These are phyloP conservation scores for Stygiomarasmius scandens DNA, from an alignment of 1,284 basidiomycete genomes.

Conservation along the genomic window DNA sequence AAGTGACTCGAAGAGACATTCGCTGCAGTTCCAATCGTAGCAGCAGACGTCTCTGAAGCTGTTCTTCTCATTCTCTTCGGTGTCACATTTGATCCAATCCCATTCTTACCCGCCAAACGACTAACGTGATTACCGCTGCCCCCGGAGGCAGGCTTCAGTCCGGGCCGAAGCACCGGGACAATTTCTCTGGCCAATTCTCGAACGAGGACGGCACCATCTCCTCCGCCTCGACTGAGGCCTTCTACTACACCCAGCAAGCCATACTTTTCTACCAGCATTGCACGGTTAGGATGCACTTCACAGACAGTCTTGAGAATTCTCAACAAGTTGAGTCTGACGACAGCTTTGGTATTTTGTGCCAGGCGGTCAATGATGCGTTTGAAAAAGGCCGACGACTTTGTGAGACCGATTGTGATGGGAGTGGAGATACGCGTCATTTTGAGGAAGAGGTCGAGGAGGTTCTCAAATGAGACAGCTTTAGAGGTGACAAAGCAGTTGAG, in stretches of 20 bases:
- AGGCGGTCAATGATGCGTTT: conserved; percentile 87
- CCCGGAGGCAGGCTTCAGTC: conserved; percentile 51
- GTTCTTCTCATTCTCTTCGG: conserved; percentile 68
- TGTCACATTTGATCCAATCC: conserved; percentile 43
- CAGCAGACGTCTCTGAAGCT: conserved; percentile 65
- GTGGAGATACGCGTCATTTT: conserved; percentile 88
- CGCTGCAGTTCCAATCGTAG: conserved; percentile 25
- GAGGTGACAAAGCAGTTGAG: conserved; percentile 85
- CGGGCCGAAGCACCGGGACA: conserved; percentile 71
- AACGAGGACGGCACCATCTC: conserved; percentile 88
- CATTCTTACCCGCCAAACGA: conserved; percentile 35
- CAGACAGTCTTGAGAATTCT: conserved; percentile 85
- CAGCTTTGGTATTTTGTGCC: conserved; percentile 76
- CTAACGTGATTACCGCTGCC: conserved; percentile 36
- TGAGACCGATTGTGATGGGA: conserved; percentile 74
- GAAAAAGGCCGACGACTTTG: conserved; percentile 81
- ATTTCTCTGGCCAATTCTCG: conserved; percentile 86
- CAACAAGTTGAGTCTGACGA: conserved; percentile 88
- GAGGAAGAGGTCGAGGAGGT: conserved; percentile 88
- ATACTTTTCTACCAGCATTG: conserved; percentile 78
- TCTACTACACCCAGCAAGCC: conserved; percentile 79
- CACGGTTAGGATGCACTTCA: conserved; percentile 87
- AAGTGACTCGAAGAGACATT: conserved; percentile 16
- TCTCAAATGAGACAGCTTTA: conserved; percentile 93
- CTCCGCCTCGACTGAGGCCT: conserved; percentile 62